phyloP scores from a whole-genome alignment of 176 grass and related monocot species.

The Chloris gayana region DNA sequence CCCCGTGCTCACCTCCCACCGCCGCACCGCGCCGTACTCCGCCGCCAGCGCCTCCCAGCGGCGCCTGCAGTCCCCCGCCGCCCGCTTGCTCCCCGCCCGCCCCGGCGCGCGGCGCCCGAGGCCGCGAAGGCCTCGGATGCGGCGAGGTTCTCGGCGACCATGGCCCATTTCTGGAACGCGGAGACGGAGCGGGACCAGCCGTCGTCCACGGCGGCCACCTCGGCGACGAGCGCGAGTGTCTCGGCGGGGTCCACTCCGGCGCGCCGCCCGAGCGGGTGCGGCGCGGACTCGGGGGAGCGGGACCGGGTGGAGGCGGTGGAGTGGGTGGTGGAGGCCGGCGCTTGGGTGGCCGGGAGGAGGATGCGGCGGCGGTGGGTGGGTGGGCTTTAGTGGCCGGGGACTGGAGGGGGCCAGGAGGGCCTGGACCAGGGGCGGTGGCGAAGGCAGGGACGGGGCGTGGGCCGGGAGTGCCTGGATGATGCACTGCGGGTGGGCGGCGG shows the following conservation, averaged over 20 bases:
- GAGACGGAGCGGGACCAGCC: constrained; percentile 79
- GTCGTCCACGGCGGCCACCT: constrained; percentile 73
- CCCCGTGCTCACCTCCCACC: constrained; percentile 57
- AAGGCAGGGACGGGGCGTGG: background rate
- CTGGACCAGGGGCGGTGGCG: background rate
- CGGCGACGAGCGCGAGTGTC: constrained; percentile 50
- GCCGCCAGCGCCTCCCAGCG: constrained; percentile 63
- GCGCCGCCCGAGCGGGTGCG: constrained; percentile 66
- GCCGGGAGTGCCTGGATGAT: constrained; percentile 60
- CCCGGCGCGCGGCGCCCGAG: background rate
- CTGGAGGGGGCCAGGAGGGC: constrained; percentile 9
- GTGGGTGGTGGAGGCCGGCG: background rate
- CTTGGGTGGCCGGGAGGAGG: background rate
- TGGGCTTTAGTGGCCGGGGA: constrained; percentile 27
- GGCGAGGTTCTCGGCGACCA: constrained; percentile 78
- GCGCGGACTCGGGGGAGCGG: constrained; percentile 48
- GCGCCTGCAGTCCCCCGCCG: constrained; percentile 65
- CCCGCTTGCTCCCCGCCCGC: constrained; percentile 36
- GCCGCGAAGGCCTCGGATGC: no score
- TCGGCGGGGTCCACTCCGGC: constrained; percentile 52
- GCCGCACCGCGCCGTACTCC: constrained; percentile 55
- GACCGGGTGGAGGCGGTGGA: background rate
- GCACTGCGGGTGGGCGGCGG: constrained; percentile 37
- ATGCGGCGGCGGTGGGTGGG: background rate
- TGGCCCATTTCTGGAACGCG: constrained; percentile 94